Evolutionary conservation across 2,329 filamentous ascomycete species (phyloP).

Genomic region (Pyricularia sp.): DNA sequence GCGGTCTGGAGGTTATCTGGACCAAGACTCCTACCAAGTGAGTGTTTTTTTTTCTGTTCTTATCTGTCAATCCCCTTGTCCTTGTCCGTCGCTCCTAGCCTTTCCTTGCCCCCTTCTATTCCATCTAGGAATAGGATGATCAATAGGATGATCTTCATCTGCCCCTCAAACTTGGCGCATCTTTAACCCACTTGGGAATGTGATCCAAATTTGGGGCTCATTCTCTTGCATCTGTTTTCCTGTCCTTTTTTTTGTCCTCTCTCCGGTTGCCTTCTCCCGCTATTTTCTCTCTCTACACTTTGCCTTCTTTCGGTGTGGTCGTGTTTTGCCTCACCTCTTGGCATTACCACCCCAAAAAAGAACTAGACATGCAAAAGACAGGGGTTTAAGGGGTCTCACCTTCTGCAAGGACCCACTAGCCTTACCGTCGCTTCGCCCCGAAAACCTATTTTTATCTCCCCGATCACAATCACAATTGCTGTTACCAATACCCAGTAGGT

Average conservation of each 20-base stretch:
- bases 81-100: no score
- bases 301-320: background rate
- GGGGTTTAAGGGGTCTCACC: background rate
- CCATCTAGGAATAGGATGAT: no score
- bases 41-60: background rate
- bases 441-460: background rate
- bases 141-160: background rate
- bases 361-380: background rate
- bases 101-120: background rate
- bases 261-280: no score
- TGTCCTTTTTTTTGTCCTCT: no score
- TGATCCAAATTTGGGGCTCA: background rate
- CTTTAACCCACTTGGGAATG: background rate
- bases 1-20: constrained; percentile 67
- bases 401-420: background rate
- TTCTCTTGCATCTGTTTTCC: no score
- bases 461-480: background rate
- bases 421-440: background rate
- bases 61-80: background rate
- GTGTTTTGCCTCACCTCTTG: background rate
- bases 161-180: background rate
- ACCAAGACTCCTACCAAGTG: constrained; percentile 62
- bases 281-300: background rate
- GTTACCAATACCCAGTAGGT: no score
- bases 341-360: background rate